Evolutionary conservation across 192 early-diverging fungal genomes (phyloP), one percentile per base, ranked within the genome.

Genomic region (Podila clonocystis): DNA sequence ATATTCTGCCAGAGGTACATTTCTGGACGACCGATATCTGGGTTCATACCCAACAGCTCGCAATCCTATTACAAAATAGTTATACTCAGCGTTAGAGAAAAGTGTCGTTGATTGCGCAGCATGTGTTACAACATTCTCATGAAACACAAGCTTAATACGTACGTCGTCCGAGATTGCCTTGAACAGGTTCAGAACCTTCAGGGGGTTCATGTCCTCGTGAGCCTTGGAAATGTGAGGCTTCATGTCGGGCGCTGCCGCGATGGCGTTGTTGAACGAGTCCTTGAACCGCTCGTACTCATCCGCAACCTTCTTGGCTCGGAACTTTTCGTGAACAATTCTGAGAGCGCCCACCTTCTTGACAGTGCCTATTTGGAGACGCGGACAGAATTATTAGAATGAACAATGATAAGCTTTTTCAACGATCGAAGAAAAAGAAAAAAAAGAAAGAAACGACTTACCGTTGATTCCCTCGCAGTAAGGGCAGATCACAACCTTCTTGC

Each of bases 321-420:
- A 99, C 74, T 95, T 95, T 72, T 99, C 98, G 84, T 99, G 98
- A 4, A 97, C 88, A 62, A 99, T 92, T 84, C 97, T 98, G 29
- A 99, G 84, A 11, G 96, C 94, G 0, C 96, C 96, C 13, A 95
- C 96, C 83, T 98, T 98, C 82, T 99, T 99, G 1, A 99, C 96
- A 22, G 91, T 91, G 24, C 94, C 92, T 91, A 62, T 45, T 41
- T 45, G 41, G 15, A 45, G 4, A 3, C 0, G 41, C 15, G 13
- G 41, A 45, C 41, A 45, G 41, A 45, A 45, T 15, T 13, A 45
- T 61, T 59, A 63, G 33, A 58, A 50, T 26, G 36, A 9, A 67
- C 33, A 59, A 26, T 38, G 13, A 68, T 1, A 26, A 9, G 19
- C 15, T 13, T 61, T 45, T 19, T 38, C n/a, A 24, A 22, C 52